Percentiles rank a stretch among this genome's conserved stretches.
Evolutionary conservation across 805 yeast genomes (phyloP).

Genomic region (Lachancea mirantina): DNA sequence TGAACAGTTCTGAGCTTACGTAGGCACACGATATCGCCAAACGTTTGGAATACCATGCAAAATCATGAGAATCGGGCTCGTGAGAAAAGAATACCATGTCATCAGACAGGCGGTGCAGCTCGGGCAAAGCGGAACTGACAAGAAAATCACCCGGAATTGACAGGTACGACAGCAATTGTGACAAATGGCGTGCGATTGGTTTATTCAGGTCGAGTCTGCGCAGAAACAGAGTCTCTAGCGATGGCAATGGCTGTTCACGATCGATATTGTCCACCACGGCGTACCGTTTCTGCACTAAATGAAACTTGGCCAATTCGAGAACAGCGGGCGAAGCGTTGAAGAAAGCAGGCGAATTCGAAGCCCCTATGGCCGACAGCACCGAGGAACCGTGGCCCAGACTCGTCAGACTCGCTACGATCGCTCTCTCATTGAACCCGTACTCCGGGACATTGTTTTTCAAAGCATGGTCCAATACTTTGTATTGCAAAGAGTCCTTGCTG

Average conservation of each 20-base stretch:
- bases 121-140: constrained; percentile 45
- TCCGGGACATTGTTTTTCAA: constrained; percentile 25
- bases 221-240: constrained; percentile 38
- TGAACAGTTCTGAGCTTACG: constrained; percentile 69
- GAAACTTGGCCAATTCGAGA: constrained; percentile 47
- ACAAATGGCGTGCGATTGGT: constrained; percentile 31
- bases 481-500: constrained; percentile 23
- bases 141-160: constrained; percentile 56
- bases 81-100: constrained; percentile 78
- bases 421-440: constrained; percentile 28
- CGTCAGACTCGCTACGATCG: constrained; percentile 24
- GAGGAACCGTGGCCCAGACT: constrained; percentile 23
- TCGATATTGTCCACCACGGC: constrained; percentile 34
- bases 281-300: constrained; percentile 43
- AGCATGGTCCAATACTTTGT: constrained; percentile 21
- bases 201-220: constrained; percentile 42
- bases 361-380: constrained; percentile 25
- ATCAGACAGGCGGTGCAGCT: constrained; percentile 70
- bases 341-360: constrained; percentile 28
- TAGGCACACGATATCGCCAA: constrained; percentile 61
- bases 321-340: constrained; percentile 30
- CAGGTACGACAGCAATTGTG: constrained; percentile 46
- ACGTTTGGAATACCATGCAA: constrained; percentile 91
- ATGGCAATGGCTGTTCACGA: constrained; percentile 24
- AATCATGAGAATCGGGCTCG: constrained; percentile 63